Evolutionary conservation across 257 asterid species (phyloP), one percentile per base, ranked within the genome.

Genomic region (Salvia splendens): DNA sequence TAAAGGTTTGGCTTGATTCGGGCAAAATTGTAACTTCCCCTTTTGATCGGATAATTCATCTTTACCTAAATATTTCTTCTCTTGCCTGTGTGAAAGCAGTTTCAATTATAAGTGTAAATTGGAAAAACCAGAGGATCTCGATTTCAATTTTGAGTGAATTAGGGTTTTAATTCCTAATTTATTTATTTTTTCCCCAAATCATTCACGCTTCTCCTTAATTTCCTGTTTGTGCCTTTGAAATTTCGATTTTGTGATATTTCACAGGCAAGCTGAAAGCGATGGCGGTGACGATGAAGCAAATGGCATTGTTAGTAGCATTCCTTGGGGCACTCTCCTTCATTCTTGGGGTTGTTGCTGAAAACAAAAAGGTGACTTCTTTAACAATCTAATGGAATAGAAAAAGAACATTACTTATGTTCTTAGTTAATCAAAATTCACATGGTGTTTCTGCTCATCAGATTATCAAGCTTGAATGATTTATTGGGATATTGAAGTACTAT

Each of bases 291-390:
- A 79, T 84, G 69, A 86, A 86, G 71, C 84, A 75, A 50, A 86
- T 79, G 85, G 67, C 94, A 52, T 47, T 86, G 64, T 30, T 79
- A 0, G 85, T 82, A 49, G 79, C 95, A 12, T 61, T 81, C 42
- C 74, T 87, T 53, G 95, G 95, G 36, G 40, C 74, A 9, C 10
- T 84, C 40, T 87, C 91, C 64, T 87, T 87, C 66, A 12, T 87
- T 5, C 58, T 81, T 24, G 95, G 91, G 42, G 78, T 87, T 38
- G 20, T 84, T 58, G 95, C 95, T 62, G 95, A 87, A 63, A 89
- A 85, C 79, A 89, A 84, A 76, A 89, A 87, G 94, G 97, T 86
- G 1, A 20, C 12, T 30, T 8, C 2, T 41, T 16, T 38, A 10
- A 41, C 51, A 16, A 61, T 61, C 15, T 10, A 28, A 28, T 55